Conservation (phyloP, 2,329 filamentous ascomycete genomes). For the Diaporthe amygdali region DNA sequence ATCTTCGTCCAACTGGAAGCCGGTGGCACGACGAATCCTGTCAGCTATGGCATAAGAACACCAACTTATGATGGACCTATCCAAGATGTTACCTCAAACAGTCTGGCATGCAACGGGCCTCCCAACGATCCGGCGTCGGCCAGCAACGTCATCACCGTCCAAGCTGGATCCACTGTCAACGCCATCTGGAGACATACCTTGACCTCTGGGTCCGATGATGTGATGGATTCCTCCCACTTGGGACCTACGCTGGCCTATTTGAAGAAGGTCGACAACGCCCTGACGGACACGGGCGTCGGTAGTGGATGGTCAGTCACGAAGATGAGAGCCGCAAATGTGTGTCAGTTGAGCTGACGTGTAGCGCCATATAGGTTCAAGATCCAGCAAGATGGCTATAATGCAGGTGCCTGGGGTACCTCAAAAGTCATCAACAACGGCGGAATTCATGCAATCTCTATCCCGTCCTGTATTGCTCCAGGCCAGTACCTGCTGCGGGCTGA, state of each 20-base stretch:
- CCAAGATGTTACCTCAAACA: conserved; percentile 58
- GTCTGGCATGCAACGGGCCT: conserved; percentile 62
- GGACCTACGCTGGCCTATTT: conserved; percentile 61
- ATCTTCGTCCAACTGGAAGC: conserved; percentile 54
- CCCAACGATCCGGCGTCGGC: conserved; percentile 55
- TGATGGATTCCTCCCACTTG: conserved; percentile 61
- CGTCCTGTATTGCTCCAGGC: conserved; percentile 34
- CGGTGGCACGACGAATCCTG: conserved; percentile 43
- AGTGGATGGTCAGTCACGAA: conserved; percentile 40
- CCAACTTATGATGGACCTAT: conserved; percentile 62
- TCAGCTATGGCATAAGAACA: conserved; percentile 48
- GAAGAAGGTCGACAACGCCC: conserved; percentile 57
- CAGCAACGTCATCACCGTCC: conserved; percentile 55
- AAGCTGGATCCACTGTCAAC: conserved; percentile 53
- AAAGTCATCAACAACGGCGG: conserved; percentile 52
- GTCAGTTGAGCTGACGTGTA: not conserved
- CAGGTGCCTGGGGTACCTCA: conserved; percentile 48
- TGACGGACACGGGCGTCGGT: conserved; percentile 45
- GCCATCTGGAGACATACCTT: conserved; percentile 64
- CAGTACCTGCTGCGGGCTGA: conserved; percentile 38
- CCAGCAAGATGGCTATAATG: conserved; percentile 47
- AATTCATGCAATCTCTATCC: conserved; percentile 36
- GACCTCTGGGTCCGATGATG: conserved; percentile 50
- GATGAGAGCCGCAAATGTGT: not conserved
- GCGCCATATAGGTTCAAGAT: conserved; percentile 39